Conservation (phyloP, 768 basidiomycete genomes). For the Polyporus arcularius region DNA sequence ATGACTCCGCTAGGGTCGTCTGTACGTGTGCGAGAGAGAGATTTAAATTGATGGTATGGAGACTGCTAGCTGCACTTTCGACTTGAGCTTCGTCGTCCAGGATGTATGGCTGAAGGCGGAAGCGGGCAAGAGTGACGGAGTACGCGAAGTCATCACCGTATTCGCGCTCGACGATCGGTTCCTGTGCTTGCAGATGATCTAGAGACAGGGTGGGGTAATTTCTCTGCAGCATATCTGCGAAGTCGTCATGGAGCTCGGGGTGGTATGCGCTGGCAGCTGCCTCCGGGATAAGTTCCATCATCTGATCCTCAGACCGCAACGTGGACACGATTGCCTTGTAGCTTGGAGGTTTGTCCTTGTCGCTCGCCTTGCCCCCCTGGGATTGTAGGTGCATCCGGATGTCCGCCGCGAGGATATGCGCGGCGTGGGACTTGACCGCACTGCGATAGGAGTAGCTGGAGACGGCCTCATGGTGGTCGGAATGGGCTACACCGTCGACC, state of each 20-base stretch:
- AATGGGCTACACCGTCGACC: slow-evolving; percentile 51
- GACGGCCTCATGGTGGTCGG: slow-evolving; percentile 61
- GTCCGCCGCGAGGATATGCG: slow-evolving; percentile 75
- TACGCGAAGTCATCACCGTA: slow-evolving; percentile 84
- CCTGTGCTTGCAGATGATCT: slow-evolving; percentile 62
- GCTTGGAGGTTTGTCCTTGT: slow-evolving; percentile 55
- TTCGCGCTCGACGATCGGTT: slow-evolving; percentile 66
- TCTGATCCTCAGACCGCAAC: slow-evolving; percentile 62
- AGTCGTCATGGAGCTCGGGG: slow-evolving; percentile 66
- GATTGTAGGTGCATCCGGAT: slow-evolving; percentile 60
- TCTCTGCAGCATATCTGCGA: slow-evolving; percentile 49
- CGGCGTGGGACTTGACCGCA: slow-evolving; percentile 70
- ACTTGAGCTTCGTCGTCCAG: slow-evolving; percentile 43
- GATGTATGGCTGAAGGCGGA: slow-evolving; percentile 57
- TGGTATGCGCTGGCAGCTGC: slow-evolving; percentile 73
- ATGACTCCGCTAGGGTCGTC: slow-evolving; percentile 70
- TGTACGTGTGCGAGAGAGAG: slow-evolving; percentile 84
- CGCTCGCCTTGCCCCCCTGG: slow-evolving; percentile 7
- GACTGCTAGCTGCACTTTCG: slow-evolving; percentile 54
- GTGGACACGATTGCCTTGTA: slow-evolving; percentile 56
- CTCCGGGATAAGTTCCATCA: slow-evolving; percentile 67
- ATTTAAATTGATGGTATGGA: slow-evolving; percentile 83
- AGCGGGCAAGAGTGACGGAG: slow-evolving; percentile 56
- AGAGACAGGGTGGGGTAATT: slow-evolving; percentile 63
- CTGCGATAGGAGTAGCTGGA: slow-evolving; percentile 68